Conservation (phyloP, 345 rosid genomes). For the Linum lewisii region DNA sequence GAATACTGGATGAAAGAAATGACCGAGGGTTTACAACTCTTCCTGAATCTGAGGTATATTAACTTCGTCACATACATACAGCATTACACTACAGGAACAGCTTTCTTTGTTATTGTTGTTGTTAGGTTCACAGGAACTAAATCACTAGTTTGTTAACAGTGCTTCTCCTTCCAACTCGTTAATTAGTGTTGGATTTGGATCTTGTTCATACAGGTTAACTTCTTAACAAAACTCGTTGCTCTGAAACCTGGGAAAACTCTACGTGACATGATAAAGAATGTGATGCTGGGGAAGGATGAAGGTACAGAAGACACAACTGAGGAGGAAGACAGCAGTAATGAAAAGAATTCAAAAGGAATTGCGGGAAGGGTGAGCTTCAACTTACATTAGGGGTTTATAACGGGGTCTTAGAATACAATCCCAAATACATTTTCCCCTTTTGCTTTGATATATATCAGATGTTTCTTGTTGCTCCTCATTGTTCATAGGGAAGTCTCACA, state of each 20-base stretch:
- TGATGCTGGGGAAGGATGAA: constrained; percentile 89
- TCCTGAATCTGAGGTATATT: constrained; percentile 83
- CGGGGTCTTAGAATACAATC: background rate
- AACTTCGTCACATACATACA: background rate
- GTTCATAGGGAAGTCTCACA: constrained; percentile 55
- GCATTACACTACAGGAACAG: too few relatives aligned
- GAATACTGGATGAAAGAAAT: constrained; percentile 89
- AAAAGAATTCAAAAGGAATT: constrained; percentile 35
- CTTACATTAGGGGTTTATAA: background rate
- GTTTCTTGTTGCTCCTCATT: constrained; percentile 3
- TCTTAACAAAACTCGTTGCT: constrained; percentile 79
- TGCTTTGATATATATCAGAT: background rate
- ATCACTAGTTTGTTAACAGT: background rate
- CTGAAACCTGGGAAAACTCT: constrained; percentile 74
- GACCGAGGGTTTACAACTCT: constrained; percentile 84
- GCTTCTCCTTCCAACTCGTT: background rate
- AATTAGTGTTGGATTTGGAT: background rate
- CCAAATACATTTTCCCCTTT: too few relatives aligned
- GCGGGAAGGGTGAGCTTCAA: constrained; percentile 53
- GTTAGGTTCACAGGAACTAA: background rate
- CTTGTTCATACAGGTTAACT: constrained; percentile 56
- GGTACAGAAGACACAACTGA: constrained; percentile 59
- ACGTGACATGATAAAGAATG: constrained; percentile 68
- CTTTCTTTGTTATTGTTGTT: too few relatives aligned
- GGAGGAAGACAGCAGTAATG: constrained; percentile 24